A percentile compares a stretch with the other conserved stretches of the same genome.
phyloP scores from a whole-genome alignment of 495 filamentous ascomycete species.

The Podospora anserina region DNA sequence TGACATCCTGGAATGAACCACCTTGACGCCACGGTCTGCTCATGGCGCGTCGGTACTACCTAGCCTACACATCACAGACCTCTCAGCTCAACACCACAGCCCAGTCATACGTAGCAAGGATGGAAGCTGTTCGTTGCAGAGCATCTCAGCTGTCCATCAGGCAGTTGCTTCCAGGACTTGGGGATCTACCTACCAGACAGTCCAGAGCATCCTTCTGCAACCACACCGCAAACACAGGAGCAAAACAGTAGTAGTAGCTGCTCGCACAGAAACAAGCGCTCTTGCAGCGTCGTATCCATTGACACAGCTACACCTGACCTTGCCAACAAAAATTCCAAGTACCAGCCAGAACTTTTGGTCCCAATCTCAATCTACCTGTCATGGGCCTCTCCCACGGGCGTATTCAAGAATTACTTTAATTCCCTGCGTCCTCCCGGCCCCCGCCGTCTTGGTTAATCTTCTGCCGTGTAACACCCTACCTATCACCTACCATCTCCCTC shows the following conservation, averaged over 20 bases:
- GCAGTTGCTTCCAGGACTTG: no score
- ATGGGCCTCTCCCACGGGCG: background rate
- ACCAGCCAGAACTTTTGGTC: background rate
- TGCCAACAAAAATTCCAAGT: background rate
- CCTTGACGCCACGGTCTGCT: background rate
- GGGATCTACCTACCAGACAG: background rate
- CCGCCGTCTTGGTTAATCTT: background rate
- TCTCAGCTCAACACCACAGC: no score
- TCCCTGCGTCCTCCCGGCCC: background rate
- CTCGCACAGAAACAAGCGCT: background rate
- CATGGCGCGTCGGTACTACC: background rate
- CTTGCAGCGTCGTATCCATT: slow-evolving; percentile 20
- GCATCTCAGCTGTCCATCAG: no score
- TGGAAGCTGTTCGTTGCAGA: no score
- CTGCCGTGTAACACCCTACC: background rate
- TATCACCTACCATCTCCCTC: background rate
- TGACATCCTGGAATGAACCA: background rate
- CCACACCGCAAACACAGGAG: slow-evolving; percentile 1
- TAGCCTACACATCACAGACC: no score
- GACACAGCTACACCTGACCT: background rate
- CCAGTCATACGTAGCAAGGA: background rate
- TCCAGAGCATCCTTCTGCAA: background rate
- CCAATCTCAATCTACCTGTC: background rate
- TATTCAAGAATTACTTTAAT: background rate
- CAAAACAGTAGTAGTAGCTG: background rate